These are phyloP conservation scores for Conticribra weissflogii DNA, from an alignment of 108 stramenopile genomes.

Conservation along the genomic window DNA sequence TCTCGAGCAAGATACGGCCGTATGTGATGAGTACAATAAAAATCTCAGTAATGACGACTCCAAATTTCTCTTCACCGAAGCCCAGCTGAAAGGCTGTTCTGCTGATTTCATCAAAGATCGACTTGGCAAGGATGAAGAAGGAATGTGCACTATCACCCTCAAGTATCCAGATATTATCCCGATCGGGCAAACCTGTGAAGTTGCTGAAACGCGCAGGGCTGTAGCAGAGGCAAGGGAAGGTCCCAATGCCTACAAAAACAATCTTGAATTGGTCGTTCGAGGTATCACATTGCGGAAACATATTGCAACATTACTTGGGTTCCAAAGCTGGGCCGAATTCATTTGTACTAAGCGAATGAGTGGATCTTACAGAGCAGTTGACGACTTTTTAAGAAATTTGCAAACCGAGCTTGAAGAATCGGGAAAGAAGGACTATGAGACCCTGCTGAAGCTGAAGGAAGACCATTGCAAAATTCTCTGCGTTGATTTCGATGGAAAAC, in stretches of 20 bases:
- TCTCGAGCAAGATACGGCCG: slow-evolving; percentile 40
- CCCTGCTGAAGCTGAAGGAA: slow-evolving; percentile 34
- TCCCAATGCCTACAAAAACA: slow-evolving; percentile 43
- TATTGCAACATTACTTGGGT: slow-evolving; percentile 49
- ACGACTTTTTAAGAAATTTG: slow-evolving; percentile 44
- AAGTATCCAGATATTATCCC: slow-evolving; percentile 63
- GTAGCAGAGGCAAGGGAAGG: slow-evolving; percentile 42
- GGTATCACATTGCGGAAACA: slow-evolving; percentile 41
- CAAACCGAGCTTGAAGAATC: slow-evolving; percentile 22
- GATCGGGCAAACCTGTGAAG: slow-evolving; percentile 41
- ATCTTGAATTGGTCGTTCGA: slow-evolving; percentile 47
- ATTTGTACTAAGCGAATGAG: slow-evolving; percentile 51
- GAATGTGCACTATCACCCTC: slow-evolving; percentile 46
- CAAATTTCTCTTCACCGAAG: slow-evolving; percentile 44
- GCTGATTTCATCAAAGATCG: slow-evolving; percentile 50
- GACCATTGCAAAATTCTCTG: slow-evolving; percentile 36
- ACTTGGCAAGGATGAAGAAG: slow-evolving; percentile 33
- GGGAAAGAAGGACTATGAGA: slow-evolving; percentile 29
- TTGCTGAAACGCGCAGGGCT: slow-evolving; percentile 40
- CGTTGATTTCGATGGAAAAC: slow-evolving; percentile 32
- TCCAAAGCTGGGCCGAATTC: slow-evolving; percentile 49
- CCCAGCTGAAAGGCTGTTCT: slow-evolving; percentile 39
- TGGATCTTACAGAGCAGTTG: slow-evolving; percentile 42
- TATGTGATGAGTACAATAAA: slow-evolving; percentile 33
- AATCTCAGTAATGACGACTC: slow-evolving; percentile 47